Percentiles rank a stretch among this genome's conserved stretches.
Evolutionary conservation across 2,329 filamentous ascomycete genomes (phyloP).

Genomic region (Boeremia exigua): DNA sequence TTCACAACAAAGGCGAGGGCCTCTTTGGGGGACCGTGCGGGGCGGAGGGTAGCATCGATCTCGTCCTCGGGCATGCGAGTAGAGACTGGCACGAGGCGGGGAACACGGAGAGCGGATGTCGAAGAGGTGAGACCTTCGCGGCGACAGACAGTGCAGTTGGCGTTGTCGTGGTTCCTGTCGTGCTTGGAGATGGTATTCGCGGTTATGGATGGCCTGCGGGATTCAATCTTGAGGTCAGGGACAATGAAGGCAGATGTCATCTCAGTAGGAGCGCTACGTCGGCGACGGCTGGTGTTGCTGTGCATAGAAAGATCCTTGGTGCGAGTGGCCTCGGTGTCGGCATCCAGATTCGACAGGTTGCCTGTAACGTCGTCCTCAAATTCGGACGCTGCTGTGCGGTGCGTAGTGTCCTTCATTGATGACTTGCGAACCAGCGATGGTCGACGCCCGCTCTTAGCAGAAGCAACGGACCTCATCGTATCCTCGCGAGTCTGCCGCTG

Average conservation of each 20-base stretch:
- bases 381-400: conserved; percentile 36
- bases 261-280: conserved; percentile 57
- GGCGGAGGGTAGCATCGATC: conserved; percentile 65
- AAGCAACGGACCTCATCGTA: conserved; percentile 47
- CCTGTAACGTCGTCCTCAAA: conserved; percentile 47
- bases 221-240: conserved; percentile 64
- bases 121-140: conserved; percentile 47
- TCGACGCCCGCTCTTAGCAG: conserved; percentile 48
- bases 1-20: conserved; percentile 86
- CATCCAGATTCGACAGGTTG: conserved; percentile 37
- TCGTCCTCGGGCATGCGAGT: conserved; percentile 57
- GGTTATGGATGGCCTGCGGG: conserved; percentile 29
- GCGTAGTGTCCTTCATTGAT: conserved; percentile 59
- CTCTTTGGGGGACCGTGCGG: conserved; percentile 69
- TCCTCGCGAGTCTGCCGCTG: conserved; percentile 49
- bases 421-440: conserved; percentile 59
- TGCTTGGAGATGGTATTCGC: conserved; percentile 28
- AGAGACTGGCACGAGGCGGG: conserved; percentile 59
- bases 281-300: conserved; percentile 58
- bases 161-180: conserved; percentile 57
- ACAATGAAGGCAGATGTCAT: conserved; percentile 71
- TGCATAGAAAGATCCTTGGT: conserved; percentile 52
- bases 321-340: conserved; percentile 35
- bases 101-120: conserved; percentile 48
- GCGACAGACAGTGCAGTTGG: conserved; percentile 64